phyloP scores from a whole-genome alignment of 2,329 filamentous ascomycete genomes.

The Metarhizium rileyi region DNA sequence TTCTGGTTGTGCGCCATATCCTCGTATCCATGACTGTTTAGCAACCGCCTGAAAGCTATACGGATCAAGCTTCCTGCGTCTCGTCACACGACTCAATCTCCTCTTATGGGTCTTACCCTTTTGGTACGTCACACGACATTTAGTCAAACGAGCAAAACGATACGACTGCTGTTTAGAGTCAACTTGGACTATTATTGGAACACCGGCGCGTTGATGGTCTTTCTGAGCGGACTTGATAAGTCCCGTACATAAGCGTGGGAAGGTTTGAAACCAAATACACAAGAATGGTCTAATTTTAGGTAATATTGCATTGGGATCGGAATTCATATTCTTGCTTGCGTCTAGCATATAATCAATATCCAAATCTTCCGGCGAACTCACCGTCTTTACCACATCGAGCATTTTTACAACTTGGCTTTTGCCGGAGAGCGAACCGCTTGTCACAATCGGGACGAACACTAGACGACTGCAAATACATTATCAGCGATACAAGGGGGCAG shows the following conservation, averaged over 20 bases:
- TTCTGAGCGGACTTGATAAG: conserved; percentile 18
- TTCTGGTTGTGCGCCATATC: too few relatives aligned
- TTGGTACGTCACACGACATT: conserved; percentile 15
- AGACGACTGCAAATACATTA: neutral
- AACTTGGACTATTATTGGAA: conserved; percentile 23
- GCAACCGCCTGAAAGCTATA: neutral
- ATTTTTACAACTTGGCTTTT: neutral
- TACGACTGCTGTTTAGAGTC: conserved; percentile 15
- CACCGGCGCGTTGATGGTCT: conserved; percentile 15
- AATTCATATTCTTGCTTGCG: conserved; percentile 16
- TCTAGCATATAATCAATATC: conserved; percentile 22
- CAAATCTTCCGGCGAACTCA: conserved; percentile 4
- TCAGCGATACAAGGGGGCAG: neutral
- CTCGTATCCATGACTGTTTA: neutral
- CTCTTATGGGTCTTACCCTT: neutral
- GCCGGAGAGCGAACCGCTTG: neutral
- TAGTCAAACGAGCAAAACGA: conserved; percentile 18
- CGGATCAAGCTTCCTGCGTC: neutral
- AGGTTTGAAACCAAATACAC: conserved; percentile 14
- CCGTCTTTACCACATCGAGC: conserved; percentile 1
- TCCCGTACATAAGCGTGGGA: conserved; percentile 26
- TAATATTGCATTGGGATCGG: conserved; percentile 39
- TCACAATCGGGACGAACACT: neutral
- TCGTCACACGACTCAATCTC: neutral
- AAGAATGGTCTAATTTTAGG: conserved; percentile 28